Conservation (phyloP, 768 basidiomycete species). For the Tylopilus subfusipes region DNA sequence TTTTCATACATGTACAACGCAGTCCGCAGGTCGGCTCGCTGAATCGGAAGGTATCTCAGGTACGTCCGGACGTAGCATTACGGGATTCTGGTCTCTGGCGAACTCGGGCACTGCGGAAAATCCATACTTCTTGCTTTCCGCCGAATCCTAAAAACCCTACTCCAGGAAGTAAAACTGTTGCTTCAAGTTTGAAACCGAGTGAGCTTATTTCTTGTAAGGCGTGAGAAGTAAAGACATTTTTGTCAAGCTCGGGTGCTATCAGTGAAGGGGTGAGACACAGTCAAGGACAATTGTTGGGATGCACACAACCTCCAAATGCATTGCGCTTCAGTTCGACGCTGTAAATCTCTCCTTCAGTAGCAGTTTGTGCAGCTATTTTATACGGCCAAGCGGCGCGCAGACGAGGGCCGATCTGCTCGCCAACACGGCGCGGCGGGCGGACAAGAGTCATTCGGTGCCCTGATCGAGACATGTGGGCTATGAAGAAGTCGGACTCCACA, state of each 20-base stretch:
- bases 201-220: slow-evolving; percentile 56
- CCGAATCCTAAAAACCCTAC: slow-evolving; percentile 37
- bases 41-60: slow-evolving; percentile 5
- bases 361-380: slow-evolving; percentile 39
- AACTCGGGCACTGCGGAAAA: slow-evolving; percentile 49
- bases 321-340: slow-evolving; percentile 53
- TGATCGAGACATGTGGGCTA: slow-evolving; percentile 58
- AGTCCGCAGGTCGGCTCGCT: not conserved
- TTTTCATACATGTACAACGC: slow-evolving; percentile 12
- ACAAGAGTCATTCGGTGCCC: slow-evolving; percentile 52
- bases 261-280: slow-evolving; percentile 1
- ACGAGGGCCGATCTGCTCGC: slow-evolving; percentile 36
- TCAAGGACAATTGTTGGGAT: not conserved
- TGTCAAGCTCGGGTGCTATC: slow-evolving; percentile 44
- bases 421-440: slow-evolving; percentile 39
- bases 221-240: slow-evolving; percentile 56
- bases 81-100: slow-evolving; percentile 31
- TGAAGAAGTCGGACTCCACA: slow-evolving; percentile 53
- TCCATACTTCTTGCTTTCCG: slow-evolving; percentile 55
- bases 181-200: slow-evolving; percentile 61
- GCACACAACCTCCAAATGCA: slow-evolving; percentile 31
- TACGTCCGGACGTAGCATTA: slow-evolving; percentile 19
- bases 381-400: slow-evolving; percentile 42
- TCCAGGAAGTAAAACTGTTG: slow-evolving; percentile 58
- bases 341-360: slow-evolving; percentile 49